Percentiles rank a stretch among this genome's conserved stretches.
Evolutionary conservation across 83 land plant genomes (phyloP).

Genomic region (Larix sibirica): DNA sequence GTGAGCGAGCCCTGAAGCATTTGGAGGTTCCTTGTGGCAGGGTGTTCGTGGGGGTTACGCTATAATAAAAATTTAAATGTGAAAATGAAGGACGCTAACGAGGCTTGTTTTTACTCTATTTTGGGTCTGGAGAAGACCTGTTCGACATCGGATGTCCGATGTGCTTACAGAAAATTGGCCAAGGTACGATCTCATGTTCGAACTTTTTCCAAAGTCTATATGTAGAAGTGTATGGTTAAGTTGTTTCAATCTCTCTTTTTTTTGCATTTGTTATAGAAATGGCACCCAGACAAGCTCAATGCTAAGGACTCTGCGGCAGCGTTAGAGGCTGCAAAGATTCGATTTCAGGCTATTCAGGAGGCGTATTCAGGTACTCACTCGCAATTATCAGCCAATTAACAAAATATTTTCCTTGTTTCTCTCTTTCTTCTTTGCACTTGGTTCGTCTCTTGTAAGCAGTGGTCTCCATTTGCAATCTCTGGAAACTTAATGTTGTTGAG

Average conservation of each 20-base stretch:
- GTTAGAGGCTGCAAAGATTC: constrained; percentile 34
- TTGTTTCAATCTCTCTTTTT: not conserved
- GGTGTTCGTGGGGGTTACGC: not conserved
- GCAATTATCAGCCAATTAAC: not conserved
- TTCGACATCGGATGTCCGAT: constrained; percentile 44
- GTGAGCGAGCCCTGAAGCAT: not conserved
- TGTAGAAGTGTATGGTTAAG: not conserved
- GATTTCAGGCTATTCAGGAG: constrained; percentile 1
- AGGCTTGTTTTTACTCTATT: constrained; percentile 40
- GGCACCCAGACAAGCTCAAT: constrained; percentile 70
- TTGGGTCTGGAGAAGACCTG: constrained; percentile 66
- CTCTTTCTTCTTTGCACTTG: not conserved
- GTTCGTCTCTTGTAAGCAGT: not conserved
- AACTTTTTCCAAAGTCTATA: not conserved
- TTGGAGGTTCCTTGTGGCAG: not conserved
- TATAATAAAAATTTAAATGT: not conserved
- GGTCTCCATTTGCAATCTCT: not conserved
- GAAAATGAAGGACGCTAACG: constrained; percentile 21
- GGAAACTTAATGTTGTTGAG: no score
- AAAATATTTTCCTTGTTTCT: not conserved
- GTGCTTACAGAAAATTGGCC: constrained; percentile 70
- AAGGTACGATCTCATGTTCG: constrained; percentile 29
- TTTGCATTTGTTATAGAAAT: constrained; percentile 27
- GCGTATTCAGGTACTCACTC: constrained; percentile 28
- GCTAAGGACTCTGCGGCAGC: constrained; percentile 16